Evolutionary conservation across 2,329 filamentous ascomycete species (phyloP).

Genomic region (Trichoderma sp.): DNA sequence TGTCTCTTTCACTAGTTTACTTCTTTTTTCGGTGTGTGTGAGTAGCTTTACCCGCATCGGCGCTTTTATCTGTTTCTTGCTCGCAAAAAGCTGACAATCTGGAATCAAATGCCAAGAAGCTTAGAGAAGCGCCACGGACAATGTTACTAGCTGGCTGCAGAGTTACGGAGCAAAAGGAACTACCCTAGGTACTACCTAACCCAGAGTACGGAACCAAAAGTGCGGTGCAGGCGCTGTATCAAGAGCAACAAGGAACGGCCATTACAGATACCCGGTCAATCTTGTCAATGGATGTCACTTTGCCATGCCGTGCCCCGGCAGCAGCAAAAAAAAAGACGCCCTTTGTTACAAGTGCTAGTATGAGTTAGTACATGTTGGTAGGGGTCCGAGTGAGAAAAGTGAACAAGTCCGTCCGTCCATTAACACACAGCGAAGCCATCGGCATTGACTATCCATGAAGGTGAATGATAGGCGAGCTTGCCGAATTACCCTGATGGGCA

Average conservation of each 20-base stretch:
- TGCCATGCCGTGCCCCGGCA: not conserved
- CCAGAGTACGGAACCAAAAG: not conserved
- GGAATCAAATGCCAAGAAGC: not conserved
- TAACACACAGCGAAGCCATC: not conserved
- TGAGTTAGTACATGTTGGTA: not conserved
- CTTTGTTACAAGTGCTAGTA: not conserved
- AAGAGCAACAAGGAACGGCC: not conserved
- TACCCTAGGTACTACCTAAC: not conserved
- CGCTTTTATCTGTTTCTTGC: not conserved
- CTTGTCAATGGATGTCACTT: not conserved
- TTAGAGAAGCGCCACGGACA: not conserved
- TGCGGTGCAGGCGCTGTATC: not conserved
- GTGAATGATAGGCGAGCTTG: not conserved
- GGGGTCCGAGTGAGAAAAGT: not conserved
- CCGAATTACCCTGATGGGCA: not conserved
- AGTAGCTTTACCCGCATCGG: not conserved
- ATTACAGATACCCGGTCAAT: not conserved
- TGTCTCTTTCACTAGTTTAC: not conserved
- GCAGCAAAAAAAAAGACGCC: not conserved
- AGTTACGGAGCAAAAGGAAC: not conserved
- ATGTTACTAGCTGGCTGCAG: not conserved
- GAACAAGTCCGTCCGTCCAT: not conserved
- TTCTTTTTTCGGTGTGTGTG: not conserved
- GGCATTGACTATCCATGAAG: not conserved
- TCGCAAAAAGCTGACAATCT: slow-evolving; percentile 5